Conservation (phyloP, 352 stramenopile genomes). For the Phytophthora palmivora region DNA sequence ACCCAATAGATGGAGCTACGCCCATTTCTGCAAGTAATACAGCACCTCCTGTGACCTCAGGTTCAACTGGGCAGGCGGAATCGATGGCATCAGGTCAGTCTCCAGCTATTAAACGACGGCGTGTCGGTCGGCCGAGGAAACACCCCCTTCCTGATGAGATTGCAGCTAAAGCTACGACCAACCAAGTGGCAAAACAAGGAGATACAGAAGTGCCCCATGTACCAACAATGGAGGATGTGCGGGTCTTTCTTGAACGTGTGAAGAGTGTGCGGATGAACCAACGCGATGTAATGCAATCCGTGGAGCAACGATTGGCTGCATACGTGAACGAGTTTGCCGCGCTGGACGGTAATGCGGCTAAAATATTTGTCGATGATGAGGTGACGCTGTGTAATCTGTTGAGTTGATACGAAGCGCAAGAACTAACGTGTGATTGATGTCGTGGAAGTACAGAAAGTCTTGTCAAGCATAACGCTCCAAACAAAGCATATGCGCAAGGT, state of each 20-base stretch:
- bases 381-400: constrained; percentile 3
- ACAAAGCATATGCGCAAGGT: constrained; percentile 47
- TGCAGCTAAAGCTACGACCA: not conserved
- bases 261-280: constrained; percentile 13
- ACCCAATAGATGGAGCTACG: constrained; percentile 21
- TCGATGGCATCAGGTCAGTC: not conserved
- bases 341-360: constrained; percentile 37
- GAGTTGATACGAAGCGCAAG: not conserved
- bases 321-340: constrained; percentile 48
- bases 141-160: constrained; percentile 1
- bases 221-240: constrained; percentile 35
- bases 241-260: constrained; percentile 27
- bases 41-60: not conserved
- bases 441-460: constrained; percentile 34
- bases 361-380: constrained; percentile 48
- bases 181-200: not conserved
- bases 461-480: constrained; percentile 47
- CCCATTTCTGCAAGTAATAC: not conserved
- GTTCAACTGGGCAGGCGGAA: not conserved
- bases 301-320: constrained; percentile 36
- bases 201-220: constrained; percentile 8
- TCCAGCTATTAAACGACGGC: constrained; percentile 15
- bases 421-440: constrained; percentile 1
- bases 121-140: constrained; percentile 11
- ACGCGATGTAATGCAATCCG: constrained; percentile 18